These are phyloP conservation scores for Neopestalotiopsis rosae DNA, from an alignment of 2,329 filamentous ascomycete genomes.

Conservation along the genomic window DNA sequence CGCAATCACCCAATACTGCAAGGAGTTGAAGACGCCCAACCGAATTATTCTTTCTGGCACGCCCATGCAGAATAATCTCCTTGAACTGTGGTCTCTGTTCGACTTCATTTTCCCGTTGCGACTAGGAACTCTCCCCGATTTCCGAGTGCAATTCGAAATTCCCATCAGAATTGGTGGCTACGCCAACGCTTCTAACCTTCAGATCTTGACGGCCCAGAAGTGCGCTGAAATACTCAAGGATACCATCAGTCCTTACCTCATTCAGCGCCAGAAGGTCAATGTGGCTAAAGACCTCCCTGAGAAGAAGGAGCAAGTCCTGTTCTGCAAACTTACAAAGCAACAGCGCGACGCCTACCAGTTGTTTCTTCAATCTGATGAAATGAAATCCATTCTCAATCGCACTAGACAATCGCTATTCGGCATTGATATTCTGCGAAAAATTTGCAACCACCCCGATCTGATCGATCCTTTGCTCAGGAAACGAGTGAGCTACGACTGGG, in stretches of 20 bases:
- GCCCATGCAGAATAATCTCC: slow-evolving; percentile 95
- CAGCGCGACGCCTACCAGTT: slow-evolving; percentile 82
- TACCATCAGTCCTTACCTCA: slow-evolving; percentile 88
- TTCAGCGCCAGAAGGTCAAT: slow-evolving; percentile 92
- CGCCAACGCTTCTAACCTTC: slow-evolving; percentile 90
- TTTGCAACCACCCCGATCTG: slow-evolving; percentile 96
- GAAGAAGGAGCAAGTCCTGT: slow-evolving; percentile 95
- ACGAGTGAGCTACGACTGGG: slow-evolving; percentile 76
- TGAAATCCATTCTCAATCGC: slow-evolving; percentile 78
- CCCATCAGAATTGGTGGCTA: slow-evolving; percentile 94
- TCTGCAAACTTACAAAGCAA: slow-evolving; percentile 85
- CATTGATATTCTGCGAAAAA: slow-evolving; percentile 90
- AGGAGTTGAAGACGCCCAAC: slow-evolving; percentile 88
- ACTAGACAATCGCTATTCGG: slow-evolving; percentile 84
- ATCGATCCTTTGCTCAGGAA: slow-evolving; percentile 63
- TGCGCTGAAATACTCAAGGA: slow-evolving; percentile 95
- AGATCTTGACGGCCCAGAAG: slow-evolving; percentile 92
- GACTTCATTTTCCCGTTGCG: slow-evolving; percentile 98
- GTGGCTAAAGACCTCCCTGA: slow-evolving; percentile 92
- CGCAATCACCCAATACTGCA: slow-evolving; percentile 92
- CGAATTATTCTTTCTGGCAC: slow-evolving; percentile 94
- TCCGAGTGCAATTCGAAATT: slow-evolving; percentile 89
- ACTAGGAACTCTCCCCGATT: slow-evolving; percentile 87
- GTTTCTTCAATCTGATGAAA: slow-evolving; percentile 83
- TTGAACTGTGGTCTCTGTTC: slow-evolving; percentile 95